These are phyloP conservation scores for Erythrobasidium hasegawianum DNA, from an alignment of 1,284 basidiomycete genomes.

Conservation along the genomic window DNA sequence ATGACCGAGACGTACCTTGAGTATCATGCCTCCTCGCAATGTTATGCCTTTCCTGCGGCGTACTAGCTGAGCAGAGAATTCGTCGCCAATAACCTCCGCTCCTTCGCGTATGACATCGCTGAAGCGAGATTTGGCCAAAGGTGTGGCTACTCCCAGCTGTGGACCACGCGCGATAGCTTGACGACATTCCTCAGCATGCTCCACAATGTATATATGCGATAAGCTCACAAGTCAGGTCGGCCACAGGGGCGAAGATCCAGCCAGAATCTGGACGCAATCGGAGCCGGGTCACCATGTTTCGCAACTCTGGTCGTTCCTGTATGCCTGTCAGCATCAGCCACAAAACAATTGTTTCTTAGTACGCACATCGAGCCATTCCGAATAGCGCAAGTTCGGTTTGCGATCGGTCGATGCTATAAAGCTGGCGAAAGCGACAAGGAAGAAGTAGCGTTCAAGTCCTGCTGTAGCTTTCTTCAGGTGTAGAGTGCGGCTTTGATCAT, in stretches of 20 bases:
- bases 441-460: constrained; percentile 66
- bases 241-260: constrained; percentile 81
- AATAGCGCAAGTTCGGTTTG: constrained; percentile 68
- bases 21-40: constrained; percentile 71
- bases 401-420: constrained; percentile 73
- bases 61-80: constrained; percentile 89
- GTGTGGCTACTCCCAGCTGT: constrained; percentile 15
- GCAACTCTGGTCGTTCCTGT: constrained; percentile 80
- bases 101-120: constrained; percentile 69
- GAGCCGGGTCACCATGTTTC: constrained; percentile 76
- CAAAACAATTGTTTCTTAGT: background rate
- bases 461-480: constrained; percentile 52
- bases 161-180: constrained; percentile 5
- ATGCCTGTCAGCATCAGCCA: background rate
- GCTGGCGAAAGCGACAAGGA: constrained; percentile 88
- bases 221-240: constrained; percentile 67
- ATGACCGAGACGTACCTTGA: constrained; percentile 69
- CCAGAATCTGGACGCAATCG: constrained; percentile 63
- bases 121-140: constrained; percentile 25
- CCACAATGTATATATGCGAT: constrained; percentile 60
- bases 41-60: constrained; percentile 90
- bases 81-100: constrained; percentile 81
- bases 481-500: constrained; percentile 52
- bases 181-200: constrained; percentile 50
- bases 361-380: constrained; percentile 75